Conservation (phyloP, 2,329 filamentous ascomycete genomes). For the Botrytis deweyae region DNA sequence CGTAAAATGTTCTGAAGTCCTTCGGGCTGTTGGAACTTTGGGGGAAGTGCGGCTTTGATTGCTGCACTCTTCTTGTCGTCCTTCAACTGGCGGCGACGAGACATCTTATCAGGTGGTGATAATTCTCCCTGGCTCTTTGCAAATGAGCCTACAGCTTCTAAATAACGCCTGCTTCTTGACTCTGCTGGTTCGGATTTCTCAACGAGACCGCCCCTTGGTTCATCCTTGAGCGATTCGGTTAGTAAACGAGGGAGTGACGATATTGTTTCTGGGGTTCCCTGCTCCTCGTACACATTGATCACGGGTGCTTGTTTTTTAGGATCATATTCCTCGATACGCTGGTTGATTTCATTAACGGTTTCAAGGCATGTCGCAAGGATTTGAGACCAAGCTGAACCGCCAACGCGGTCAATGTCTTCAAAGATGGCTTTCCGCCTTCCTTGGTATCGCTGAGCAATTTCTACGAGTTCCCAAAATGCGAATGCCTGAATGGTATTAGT, state of each 20-base stretch:
- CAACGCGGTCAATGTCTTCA: conserved; percentile 79
- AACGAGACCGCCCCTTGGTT: conserved; percentile 35
- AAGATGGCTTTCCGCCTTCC: conserved; percentile 76
- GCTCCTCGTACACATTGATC: conserved; percentile 9
- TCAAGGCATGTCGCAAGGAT: conserved; percentile 68
- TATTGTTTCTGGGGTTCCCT: conserved; percentile 34
- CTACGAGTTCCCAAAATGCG: conserved; percentile 85
- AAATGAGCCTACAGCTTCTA: conserved; percentile 32
- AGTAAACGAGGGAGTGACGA: conserved; percentile 34
- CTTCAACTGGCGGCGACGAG: conserved; percentile 6
- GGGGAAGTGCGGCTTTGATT: not conserved
- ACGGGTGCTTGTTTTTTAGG: conserved; percentile 42
- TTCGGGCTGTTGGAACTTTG: conserved; percentile 6
- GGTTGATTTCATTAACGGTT: conserved; percentile 65
- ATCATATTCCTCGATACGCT: conserved; percentile 60
- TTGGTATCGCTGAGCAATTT: conserved; percentile 73
- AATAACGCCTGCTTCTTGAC: conserved; percentile 25
- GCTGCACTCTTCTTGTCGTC: conserved; percentile 9
- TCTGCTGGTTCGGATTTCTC: conserved; percentile 26
- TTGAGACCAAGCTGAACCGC: conserved; percentile 79
- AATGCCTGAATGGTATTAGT: conserved; percentile 57
- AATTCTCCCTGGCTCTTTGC: conserved; percentile 37
- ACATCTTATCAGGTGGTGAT: conserved; percentile 25
- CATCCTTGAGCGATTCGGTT: conserved; percentile 32
- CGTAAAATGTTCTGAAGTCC: conserved; percentile 9